phyloP scores from a whole-genome alignment of 805 yeast species.

The Metschnikowia baotianmanensis region DNA sequence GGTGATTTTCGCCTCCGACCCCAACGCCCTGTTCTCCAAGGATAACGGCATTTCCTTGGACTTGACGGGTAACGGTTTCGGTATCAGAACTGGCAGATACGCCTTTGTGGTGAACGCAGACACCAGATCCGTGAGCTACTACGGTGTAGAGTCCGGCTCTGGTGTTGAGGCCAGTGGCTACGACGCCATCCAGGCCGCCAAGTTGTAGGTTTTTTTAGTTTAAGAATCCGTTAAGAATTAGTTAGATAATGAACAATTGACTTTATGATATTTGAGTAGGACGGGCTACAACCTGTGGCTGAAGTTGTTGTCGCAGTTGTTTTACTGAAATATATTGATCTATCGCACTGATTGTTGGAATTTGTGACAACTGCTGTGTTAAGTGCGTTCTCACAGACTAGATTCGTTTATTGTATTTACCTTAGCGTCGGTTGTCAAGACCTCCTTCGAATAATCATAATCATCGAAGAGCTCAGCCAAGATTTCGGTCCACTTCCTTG shows the following conservation, averaged over 20 bases:
- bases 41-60: constrained; percentile 32
- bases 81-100: constrained; percentile 40
- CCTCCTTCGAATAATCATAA: too few species aligned
- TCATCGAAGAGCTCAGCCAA: too few species aligned
- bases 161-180: constrained; percentile 37
- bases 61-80: constrained; percentile 36
- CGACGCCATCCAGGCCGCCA: constrained; percentile 37
- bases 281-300: background rate
- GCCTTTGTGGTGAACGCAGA: constrained; percentile 42
- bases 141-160: constrained; percentile 33
- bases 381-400: too few species aligned
- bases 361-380: too few species aligned
- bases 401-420: too few species aligned
- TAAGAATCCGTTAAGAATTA: background rate
- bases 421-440: too few species aligned
- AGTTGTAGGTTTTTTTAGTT: constrained; percentile 22
- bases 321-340: too few species aligned
- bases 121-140: constrained; percentile 39
- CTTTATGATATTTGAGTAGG: background rate
- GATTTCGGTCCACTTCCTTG: too few species aligned
- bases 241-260: background rate
- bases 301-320: too few species aligned
- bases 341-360: too few species aligned
- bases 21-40: constrained; percentile 33
- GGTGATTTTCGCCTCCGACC: constrained; percentile 41